Evolutionary conservation across 192 early-diverging fungal species (phyloP), one percentile per base, ranked within the genome.

Genomic region (Oehlia diaphana): DNA sequence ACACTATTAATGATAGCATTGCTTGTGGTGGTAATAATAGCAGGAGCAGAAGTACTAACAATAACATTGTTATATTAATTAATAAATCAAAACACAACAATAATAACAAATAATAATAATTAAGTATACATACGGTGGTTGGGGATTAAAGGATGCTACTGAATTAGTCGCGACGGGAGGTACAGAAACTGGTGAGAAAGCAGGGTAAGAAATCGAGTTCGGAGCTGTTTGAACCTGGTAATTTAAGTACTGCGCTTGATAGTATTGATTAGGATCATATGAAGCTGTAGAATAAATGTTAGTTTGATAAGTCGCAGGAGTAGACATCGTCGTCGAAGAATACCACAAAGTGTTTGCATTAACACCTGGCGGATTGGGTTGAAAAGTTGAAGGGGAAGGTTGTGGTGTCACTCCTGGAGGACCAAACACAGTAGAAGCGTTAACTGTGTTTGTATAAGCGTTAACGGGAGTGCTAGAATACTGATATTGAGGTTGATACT

Each of bases 141-240:
- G 67, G 31, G 82, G 28, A 65, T 79, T 79, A 33, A 66, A 39
- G 63, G 53, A 70, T 83, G 62, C 84, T 83, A 44, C 50, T 77
- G 26, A 70, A 76, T 50, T 82, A 78, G 4, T 62, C 70, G 70
- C 79, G 70, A 8, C 63, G 47, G 72, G 61, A 72, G 72, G 61
- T 73, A 67, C 74, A 68, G 28, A 81, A 65, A 13, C 26, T 21
- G 63, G 12, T 49, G 66, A 1, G 64, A 39, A 63, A 72, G 50
- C 39, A 26, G 75, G 58, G 28, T 78, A 82, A 9, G 53, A 42
- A 68, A 62, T 26, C 28, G 82, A 61, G 37, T 28, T 12, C 8
- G 71, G 10, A n/a, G 79, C n/a, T 26, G 64, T 47, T 62, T 69
- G 67, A 78, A 37, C 37, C 62, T 77, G n/a, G 53, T 72, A 61